These are phyloP conservation scores for Chaetomium olivaceum DNA, from an alignment of 2,329 filamentous ascomycete genomes.

Conservation along the genomic window DNA sequence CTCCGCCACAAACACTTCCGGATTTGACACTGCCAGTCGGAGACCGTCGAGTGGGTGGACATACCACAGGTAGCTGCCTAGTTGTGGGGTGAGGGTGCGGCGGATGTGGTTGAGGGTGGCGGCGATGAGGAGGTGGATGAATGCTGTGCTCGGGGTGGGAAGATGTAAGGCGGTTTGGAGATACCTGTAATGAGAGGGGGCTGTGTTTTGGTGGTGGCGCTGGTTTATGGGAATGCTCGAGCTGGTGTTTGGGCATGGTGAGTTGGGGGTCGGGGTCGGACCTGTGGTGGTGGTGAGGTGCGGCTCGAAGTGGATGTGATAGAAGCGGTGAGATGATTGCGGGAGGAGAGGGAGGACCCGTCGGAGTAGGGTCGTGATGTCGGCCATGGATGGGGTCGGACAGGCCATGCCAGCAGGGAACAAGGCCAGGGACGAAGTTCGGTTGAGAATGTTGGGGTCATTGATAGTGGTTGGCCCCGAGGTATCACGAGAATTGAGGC, in stretches of 20 bases:
- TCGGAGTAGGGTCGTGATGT: background rate
- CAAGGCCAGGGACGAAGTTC: background rate
- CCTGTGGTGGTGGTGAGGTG: background rate
- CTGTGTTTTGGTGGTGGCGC: background rate
- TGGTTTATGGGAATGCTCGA: background rate
- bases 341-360: background rate
- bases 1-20: slow-evolving; percentile 40
- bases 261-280: too few relatives aligned
- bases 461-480: background rate
- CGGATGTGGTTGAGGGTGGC: slow-evolving; percentile 44
- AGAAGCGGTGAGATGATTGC: background rate
- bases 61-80: slow-evolving; percentile 37
- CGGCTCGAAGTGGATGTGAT: background rate
- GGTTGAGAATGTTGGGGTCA: background rate
- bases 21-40: slow-evolving; percentile 41
- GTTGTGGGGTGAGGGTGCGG: slow-evolving; percentile 37
- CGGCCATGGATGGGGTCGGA: background rate
- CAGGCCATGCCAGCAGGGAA: background rate
- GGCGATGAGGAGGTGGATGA: slow-evolving; percentile 39
- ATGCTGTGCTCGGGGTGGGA: slow-evolving; percentile 32
- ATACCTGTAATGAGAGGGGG: background rate
- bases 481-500: background rate
- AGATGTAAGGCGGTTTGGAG: background rate
- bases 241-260: background rate
- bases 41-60: slow-evolving; percentile 38